phyloP scores from a whole-genome alignment of 2,329 filamentous ascomycete genomes.

The Cercospora sp. region DNA sequence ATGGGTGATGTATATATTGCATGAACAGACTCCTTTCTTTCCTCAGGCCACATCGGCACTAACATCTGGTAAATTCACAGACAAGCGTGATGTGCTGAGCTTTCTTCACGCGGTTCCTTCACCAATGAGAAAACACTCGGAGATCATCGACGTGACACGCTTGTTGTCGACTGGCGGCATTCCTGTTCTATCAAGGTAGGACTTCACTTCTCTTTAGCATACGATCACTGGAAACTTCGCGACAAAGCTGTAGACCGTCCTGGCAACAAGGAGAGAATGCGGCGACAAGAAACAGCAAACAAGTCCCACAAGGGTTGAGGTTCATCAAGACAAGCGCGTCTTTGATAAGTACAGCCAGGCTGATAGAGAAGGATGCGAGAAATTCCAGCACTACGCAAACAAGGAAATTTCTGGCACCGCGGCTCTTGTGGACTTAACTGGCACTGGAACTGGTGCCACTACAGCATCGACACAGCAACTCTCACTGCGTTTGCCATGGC shows the following conservation, averaged over 20 bases:
- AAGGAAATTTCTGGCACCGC: background rate
- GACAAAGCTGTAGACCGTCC: background rate
- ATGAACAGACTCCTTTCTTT: background rate
- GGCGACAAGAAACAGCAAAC: background rate
- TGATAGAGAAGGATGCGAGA: background rate
- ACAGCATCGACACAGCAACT: background rate
- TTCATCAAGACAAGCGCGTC: background rate
- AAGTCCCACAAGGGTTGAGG: background rate
- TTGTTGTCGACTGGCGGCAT: background rate
- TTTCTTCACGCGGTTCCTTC: background rate
- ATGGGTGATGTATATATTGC: constrained; percentile 15
- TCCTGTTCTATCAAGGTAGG: no score
- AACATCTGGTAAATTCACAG: background rate
- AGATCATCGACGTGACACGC: background rate
- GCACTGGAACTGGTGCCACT: background rate
- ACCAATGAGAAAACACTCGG: background rate
- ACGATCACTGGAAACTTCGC: no score
- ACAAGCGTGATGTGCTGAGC: background rate
- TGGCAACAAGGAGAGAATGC: background rate
- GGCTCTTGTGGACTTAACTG: background rate
- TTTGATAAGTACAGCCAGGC: background rate
- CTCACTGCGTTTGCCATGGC: background rate
- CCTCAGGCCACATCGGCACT: background rate
- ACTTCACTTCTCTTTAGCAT: no score
- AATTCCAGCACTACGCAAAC: background rate